Evolutionary conservation across 257 asterid species (phyloP).

Genomic region (Penstemon davidsonii): DNA sequence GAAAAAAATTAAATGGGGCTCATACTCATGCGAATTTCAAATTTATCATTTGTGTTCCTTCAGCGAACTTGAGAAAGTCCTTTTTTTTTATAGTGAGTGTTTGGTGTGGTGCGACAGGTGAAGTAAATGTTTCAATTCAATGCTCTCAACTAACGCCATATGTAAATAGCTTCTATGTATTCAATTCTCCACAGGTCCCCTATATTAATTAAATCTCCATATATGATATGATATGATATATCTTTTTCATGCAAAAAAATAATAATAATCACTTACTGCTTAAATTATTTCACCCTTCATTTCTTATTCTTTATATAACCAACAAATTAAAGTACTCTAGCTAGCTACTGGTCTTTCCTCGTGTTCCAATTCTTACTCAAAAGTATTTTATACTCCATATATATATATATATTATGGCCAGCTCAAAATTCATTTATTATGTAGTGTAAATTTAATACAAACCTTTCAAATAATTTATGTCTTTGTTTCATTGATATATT

Average conservation of each 20-base stretch:
- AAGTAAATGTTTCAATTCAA: conserved; percentile 42
- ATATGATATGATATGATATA: no score
- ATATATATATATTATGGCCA: no score
- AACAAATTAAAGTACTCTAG: background rate
- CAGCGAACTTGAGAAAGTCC: no score
- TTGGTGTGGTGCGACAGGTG: conserved; percentile 27
- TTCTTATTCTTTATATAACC: background rate
- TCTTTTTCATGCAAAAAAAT: no score
- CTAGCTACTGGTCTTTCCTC: background rate
- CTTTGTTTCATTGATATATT: background rate
- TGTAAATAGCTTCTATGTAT: conserved; percentile 15
- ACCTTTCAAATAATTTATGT: background rate
- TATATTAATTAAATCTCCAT: background rate
- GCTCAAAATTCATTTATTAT: no score
- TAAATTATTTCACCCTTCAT: conserved; percentile 18
- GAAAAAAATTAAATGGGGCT: no score
- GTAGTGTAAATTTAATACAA: background rate
- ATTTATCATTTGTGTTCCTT: no score
- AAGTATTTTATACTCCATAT: background rate
- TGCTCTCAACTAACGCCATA: conserved; percentile 48
- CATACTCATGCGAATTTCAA: no score
- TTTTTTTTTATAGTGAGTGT: background rate
- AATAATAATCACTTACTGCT: conserved; percentile 14
- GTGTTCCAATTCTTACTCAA: background rate
- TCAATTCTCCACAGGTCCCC: conserved; percentile 40